Percentiles rank a stretch among this genome's conserved stretches.
phyloP scores from a whole-genome alignment of 345 rosid species.

The Eutrema yunnanense region DNA sequence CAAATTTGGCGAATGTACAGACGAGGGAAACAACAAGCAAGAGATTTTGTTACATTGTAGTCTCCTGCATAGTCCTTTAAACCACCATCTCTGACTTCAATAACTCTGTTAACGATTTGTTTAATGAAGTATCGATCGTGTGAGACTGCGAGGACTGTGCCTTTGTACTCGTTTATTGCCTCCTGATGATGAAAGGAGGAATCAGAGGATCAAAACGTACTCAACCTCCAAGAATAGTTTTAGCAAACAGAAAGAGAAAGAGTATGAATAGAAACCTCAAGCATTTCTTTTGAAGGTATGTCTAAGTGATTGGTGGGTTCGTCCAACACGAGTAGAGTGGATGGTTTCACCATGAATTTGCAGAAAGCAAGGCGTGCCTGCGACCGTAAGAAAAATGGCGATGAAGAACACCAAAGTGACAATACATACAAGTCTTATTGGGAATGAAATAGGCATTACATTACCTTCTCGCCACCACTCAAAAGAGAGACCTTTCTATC shows the following conservation, averaged over 20 bases:
- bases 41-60: slow-evolving; percentile 48
- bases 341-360: slow-evolving; percentile 93
- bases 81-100: slow-evolving; percentile 63
- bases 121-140: slow-evolving; percentile 88
- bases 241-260: background rate
- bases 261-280: slow-evolving; percentile 50
- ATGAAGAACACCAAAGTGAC: background rate
- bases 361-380: slow-evolving; percentile 94
- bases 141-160: slow-evolving; percentile 80
- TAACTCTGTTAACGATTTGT: slow-evolving; percentile 94
- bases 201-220: background rate
- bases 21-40: background rate
- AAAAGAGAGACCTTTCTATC: slow-evolving; percentile 80
- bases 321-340: slow-evolving; percentile 74
- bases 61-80: slow-evolving; percentile 82
- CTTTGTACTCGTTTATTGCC: slow-evolving; percentile 76
- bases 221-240: background rate
- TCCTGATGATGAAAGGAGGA: slow-evolving; percentile 43
- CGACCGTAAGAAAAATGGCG: background rate
- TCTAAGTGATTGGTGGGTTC: slow-evolving; percentile 97
- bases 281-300: slow-evolving; percentile 98
- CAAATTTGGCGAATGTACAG: background rate
- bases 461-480: slow-evolving; percentile 93
- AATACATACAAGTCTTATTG: background rate
- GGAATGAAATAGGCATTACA: background rate